Conservation (phyloP, 345 rosid genomes). For the Garcia nutans region DNA sequence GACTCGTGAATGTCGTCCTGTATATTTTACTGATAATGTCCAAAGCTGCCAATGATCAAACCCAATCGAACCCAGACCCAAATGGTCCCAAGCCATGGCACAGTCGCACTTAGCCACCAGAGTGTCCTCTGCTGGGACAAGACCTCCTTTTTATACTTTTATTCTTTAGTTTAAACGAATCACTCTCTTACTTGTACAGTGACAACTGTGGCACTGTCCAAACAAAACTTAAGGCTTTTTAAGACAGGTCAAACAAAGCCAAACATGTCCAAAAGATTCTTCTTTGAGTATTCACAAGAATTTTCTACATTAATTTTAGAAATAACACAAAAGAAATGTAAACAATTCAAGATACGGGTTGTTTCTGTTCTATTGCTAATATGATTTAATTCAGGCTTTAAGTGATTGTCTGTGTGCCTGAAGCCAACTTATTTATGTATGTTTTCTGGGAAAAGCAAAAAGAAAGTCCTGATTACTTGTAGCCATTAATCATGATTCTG, state of each 20-base stretch:
- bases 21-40: too few species aligned
- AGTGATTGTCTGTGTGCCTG: too few species aligned
- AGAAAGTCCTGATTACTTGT: slow-evolving; percentile 9
- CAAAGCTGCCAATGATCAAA: too few species aligned
- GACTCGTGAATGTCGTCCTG: too few species aligned
- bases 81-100: too few species aligned
- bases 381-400: too few species aligned
- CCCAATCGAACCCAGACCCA: too few species aligned
- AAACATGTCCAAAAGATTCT: slow-evolving; percentile 28
- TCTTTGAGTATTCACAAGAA: neutral
- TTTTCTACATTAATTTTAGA: neutral
- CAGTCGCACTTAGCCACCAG: too few species aligned
- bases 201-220: slow-evolving; percentile 7
- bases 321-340: neutral
- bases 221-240: slow-evolving; percentile 19
- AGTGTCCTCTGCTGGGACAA: too few species aligned
- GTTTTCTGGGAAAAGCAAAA: slow-evolving; percentile 28
- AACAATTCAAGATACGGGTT: neutral
- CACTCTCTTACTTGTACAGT: slow-evolving; percentile 10
- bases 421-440: neutral
- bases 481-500: slow-evolving; percentile 23
- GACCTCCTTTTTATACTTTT: too few species aligned
- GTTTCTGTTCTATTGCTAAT: neutral
- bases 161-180: slow-evolving; percentile 18
- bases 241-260: slow-evolving; percentile 32